phyloP scores from a whole-genome alignment of 257 asterid species.

The Ligustrum vulgare region DNA sequence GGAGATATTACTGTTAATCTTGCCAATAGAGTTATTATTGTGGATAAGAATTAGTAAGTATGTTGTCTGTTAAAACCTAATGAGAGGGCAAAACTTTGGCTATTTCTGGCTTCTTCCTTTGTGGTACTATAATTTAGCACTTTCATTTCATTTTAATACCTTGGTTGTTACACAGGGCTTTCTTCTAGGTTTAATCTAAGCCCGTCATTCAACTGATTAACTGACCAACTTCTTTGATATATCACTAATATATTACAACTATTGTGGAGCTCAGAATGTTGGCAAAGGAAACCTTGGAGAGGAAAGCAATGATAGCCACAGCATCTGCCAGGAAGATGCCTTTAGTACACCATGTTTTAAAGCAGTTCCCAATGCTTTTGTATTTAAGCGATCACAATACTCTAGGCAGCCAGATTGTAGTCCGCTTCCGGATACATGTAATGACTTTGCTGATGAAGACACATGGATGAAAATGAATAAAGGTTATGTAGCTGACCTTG shows the following conservation, averaged over 20 bases:
- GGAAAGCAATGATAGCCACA: constrained; percentile 43
- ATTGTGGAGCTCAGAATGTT: constrained; percentile 40
- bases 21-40: neutral
- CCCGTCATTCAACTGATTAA: constrained; percentile 14
- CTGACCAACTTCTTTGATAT: neutral
- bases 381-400: constrained; percentile 64
- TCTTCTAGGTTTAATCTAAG: neutral
- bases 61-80: neutral
- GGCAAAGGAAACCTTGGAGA: constrained; percentile 38
- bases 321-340: constrained; percentile 56
- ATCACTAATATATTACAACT: constrained; percentile 14
- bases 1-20: constrained; percentile 1
- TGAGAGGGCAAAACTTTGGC: neutral
- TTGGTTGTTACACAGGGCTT: neutral
- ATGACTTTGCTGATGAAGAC: constrained; percentile 84
- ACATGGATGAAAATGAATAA: constrained; percentile 90
- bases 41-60: neutral
- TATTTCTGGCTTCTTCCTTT: constrained; percentile 3
- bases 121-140: neutral
- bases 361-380: constrained; percentile 70
- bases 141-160: neutral
- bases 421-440: constrained; percentile 76
- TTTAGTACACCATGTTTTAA: constrained; percentile 77
- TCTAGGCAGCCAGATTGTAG: constrained; percentile 61
- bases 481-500: constrained; percentile 87